Evolutionary conservation across 2,329 filamentous ascomycete species (phyloP).

Genomic region (Penicillium sp.): DNA sequence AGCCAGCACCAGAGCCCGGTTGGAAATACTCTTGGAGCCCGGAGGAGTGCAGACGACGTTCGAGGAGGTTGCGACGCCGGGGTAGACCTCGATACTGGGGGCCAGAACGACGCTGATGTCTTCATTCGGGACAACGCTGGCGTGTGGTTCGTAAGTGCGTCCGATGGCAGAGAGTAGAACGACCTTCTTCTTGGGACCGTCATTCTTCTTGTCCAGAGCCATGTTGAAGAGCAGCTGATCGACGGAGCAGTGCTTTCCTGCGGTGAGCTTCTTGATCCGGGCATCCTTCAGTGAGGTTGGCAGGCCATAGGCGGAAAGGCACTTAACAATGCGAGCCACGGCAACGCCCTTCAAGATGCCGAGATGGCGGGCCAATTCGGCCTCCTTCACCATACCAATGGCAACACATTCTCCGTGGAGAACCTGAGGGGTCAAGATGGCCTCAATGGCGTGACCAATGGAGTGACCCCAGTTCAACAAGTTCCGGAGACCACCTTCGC

Average conservation of each 20-base stretch:
- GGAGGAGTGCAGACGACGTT: slow-evolving; percentile 74
- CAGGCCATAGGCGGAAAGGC: slow-evolving; percentile 84
- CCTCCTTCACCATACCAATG: slow-evolving; percentile 97
- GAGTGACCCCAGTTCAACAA: slow-evolving; percentile 96
- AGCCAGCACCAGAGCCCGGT: slow-evolving; percentile 82
- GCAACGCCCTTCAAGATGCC: slow-evolving; percentile 77
- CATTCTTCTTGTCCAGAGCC: slow-evolving; percentile 98
- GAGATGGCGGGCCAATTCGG: slow-evolving; percentile 80
- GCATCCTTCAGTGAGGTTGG: slow-evolving; percentile 79
- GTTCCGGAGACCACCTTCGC: slow-evolving; percentile 87
- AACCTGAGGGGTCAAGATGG: slow-evolving; percentile 87
- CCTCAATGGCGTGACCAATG: slow-evolving; percentile 93
- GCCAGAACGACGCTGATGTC: slow-evolving; percentile 77
- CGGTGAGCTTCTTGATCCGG: slow-evolving; percentile 69
- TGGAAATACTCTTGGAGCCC: slow-evolving; percentile 95
- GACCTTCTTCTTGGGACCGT: slow-evolving; percentile 89
- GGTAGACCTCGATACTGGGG: slow-evolving; percentile 63
- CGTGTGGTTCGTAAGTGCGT: slow-evolving; percentile 73
- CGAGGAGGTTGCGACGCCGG: slow-evolving; percentile 59
- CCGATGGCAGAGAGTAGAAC: slow-evolving; percentile 87
- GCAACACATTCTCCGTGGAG: slow-evolving; percentile 92
- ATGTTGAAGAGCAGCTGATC: slow-evolving; percentile 82
- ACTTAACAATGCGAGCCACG: slow-evolving; percentile 81
- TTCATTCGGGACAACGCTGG: slow-evolving; percentile 77
- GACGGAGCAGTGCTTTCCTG: slow-evolving; percentile 77